Evolutionary conservation across 345 rosid genomes (phyloP).

Genomic region (Cardamine occulta): DNA sequence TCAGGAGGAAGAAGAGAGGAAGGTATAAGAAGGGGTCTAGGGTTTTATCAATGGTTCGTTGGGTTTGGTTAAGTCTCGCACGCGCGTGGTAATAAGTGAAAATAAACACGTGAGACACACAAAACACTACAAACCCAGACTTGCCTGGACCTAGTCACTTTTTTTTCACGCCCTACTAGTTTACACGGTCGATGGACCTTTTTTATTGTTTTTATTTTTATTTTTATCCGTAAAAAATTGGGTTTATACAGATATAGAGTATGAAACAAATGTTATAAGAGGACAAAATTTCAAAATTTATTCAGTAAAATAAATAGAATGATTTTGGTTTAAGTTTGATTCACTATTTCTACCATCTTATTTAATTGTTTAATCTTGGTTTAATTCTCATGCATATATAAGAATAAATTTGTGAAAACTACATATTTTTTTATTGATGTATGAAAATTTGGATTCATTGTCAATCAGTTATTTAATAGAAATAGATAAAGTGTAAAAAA

Average conservation of each 20-base stretch:
- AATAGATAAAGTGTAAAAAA: background rate
- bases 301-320: background rate
- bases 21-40: constrained; percentile 32
- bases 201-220: background rate
- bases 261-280: background rate
- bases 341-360: background rate
- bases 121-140: constrained; percentile 20
- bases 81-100: constrained; percentile 47
- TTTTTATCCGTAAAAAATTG: background rate
- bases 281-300: background rate
- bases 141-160: constrained; percentile 28
- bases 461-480: background rate
- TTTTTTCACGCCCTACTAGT: constrained; percentile 1
- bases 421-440: background rate
- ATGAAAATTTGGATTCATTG: background rate
- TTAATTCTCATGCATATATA: background rate
- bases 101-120: constrained; percentile 36
- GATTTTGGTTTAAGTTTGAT: background rate
- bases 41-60: constrained; percentile 44
- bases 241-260: background rate
- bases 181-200: constrained; percentile 14
- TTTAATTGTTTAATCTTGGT: background rate
- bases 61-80: constrained; percentile 19
- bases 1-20: background rate
- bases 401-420: background rate